A percentile compares a stretch with the other conserved stretches of the same genome.
These are phyloP conservation scores for Nannochloris sp. DNA, from an alignment of 139 green algal genomes.

Conservation along the genomic window DNA sequence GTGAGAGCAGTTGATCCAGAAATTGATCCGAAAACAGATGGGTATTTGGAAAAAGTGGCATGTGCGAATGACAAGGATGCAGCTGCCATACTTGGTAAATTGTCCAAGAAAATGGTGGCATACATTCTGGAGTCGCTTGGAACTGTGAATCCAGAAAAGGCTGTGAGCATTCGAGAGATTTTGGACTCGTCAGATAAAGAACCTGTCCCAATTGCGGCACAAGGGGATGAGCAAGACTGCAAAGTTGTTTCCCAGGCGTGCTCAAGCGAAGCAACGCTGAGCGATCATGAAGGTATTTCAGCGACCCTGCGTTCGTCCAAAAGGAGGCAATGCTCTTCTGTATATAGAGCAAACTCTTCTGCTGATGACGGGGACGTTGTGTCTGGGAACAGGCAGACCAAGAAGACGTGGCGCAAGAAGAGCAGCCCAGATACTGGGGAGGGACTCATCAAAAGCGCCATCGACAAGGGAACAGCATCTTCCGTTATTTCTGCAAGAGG, in stretches of 20 bases:
- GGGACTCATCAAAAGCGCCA: constrained; percentile 2
- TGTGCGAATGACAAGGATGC: background rate
- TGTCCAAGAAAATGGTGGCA: background rate
- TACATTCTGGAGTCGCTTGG: constrained; percentile 1
- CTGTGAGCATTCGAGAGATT: background rate
- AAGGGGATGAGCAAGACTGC: no score
- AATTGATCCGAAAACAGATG: background rate
- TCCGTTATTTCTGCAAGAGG: constrained; percentile 45
- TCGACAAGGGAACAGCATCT: background rate
- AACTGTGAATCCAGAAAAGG: background rate
- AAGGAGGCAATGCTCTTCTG: no score
- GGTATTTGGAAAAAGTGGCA: background rate
- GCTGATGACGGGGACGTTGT: background rate
- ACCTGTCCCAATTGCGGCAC: no score
- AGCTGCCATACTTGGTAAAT: background rate
- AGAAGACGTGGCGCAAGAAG: background rate
- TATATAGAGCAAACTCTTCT: background rate
- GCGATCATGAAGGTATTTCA: no score
- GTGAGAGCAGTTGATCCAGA: background rate
- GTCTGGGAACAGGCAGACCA: background rate
- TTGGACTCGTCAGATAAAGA: background rate
- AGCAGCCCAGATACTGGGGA: background rate
- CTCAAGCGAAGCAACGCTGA: no score
- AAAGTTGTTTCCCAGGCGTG: no score
- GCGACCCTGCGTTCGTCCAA: no score